Evolutionary conservation across 805 yeast species (phyloP), one percentile per base, ranked within the genome.

Genomic region (Wickerhamiella parazyma): DNA sequence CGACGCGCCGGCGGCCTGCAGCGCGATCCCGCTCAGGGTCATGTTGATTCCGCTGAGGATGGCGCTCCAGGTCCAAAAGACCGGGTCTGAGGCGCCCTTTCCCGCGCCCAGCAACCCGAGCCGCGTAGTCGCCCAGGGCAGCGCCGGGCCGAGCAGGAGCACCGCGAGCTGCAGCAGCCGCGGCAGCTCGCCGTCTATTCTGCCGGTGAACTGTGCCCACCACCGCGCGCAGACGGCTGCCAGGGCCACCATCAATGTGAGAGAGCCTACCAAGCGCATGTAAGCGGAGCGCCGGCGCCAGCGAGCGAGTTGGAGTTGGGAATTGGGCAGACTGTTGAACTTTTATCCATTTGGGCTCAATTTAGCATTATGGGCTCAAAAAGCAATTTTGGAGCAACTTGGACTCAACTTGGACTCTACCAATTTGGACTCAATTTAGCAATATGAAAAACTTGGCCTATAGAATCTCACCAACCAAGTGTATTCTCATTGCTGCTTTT

Each of bases 21-120:
- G 33, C 8, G 35, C 43, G 3, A 40, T 18, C 7, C 43, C 43
- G 25, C 38, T 40, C 17, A 40, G 38, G 8, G 43, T 40, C 11
- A 36, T 40, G 19, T 40, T 40, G 22, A 25, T 25, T 3, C 43
- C 43, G 16, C 29, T 35, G 11, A 40, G 26, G 4, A 40, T 16
- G 3, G 38, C 25, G 11, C 21, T 33, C 38, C 38, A 40, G 14
- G 25, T 40, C 38, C 38, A 40, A 20, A 22, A 33, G 9, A 33
- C 12, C 26, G 21, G n/a, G 29, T 40, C 38, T 6, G 43, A 4
- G 5, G 38, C 26, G 19, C 21, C 21, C 17, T 18, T 19, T 9
- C 43, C 43, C 19, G 22, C 36, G 10, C 19, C 38, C 12, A 16
- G 24, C 12, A 33, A 9, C 18, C 37, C 38, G 18, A 24, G 12